Percentiles rank a stretch among this genome's conserved stretches.
These are phyloP conservation scores for Drechslerella dactyloides DNA, from an alignment of 2,329 filamentous ascomycete genomes.

Conservation along the genomic window DNA sequence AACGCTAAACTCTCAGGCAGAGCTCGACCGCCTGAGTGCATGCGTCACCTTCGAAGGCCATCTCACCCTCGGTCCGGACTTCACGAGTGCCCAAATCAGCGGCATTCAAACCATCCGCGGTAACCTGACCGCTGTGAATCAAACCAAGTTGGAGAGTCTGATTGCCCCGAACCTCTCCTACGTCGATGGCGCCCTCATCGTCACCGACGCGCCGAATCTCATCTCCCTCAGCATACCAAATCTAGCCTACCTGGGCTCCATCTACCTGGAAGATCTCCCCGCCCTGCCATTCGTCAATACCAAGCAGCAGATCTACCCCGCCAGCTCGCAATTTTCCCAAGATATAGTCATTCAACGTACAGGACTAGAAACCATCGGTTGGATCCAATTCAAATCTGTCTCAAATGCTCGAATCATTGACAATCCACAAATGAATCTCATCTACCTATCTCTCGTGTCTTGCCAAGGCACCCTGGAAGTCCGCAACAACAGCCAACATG, in stretches of 20 bases:
- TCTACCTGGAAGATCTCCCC: conserved; percentile 15
- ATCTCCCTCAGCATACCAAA: conserved; percentile 6
- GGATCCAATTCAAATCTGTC: conserved; percentile 10
- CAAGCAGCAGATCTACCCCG: conserved; percentile 7
- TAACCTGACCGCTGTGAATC: not conserved
- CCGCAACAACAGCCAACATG: conserved; percentile 6
- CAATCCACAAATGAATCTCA: conserved; percentile 2
- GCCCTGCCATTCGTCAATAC: conserved; percentile 5
- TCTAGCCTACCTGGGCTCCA: conserved; percentile 16
- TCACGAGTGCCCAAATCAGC: conserved; percentile 11
- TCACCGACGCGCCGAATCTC: conserved; percentile 7
- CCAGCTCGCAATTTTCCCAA: not conserved
- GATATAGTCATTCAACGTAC: conserved; percentile 7
- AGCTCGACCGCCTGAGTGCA: conserved; percentile 8
- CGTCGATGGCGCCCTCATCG: conserved; percentile 1
- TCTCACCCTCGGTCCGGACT: conserved; percentile 1
- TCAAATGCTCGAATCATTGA: conserved; percentile 14
- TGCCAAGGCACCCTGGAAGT: conserved; percentile 3
- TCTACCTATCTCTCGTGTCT: conserved; percentile 6
- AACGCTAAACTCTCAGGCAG: conserved; percentile 22
- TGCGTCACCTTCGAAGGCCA: conserved; percentile 16
- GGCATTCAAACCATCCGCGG: conserved; percentile 24
- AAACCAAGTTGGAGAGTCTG: conserved; percentile 1
- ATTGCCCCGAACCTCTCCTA: conserved; percentile 21
- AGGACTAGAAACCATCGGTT: conserved; percentile 1